Base-by-base conservation (phyloP, 2,329 filamentous ascomycete genomes). In the Botrytis elliptica region DNA sequence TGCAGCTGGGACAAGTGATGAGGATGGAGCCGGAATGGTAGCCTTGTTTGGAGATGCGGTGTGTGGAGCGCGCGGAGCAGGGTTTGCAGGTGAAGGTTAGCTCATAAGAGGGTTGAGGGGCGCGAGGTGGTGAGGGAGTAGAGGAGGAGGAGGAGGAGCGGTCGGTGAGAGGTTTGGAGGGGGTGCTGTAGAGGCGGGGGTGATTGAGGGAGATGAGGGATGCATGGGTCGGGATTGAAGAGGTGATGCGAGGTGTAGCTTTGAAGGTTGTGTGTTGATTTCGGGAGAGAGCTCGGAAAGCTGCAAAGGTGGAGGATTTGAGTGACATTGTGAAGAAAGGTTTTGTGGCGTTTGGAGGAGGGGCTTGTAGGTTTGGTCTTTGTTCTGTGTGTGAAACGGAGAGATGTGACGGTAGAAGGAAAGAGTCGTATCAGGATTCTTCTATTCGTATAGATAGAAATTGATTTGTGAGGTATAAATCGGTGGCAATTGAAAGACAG, bases 51-150 rank as follows among this genome's bases (percentile, higher is more conserved):
- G 93, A 94, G 79, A 99, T 86, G 69, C 88, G 88, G 84, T 99
- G 97, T 20, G 90, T 88, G n/a, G 93, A 97, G 74, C 95, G 91
- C 52, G 88, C 85, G 64, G 87, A 85, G 84, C 96, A 99, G 46
- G 93, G 93, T 74, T 92, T 91, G 87, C 96, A 99, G 77, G 96
- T 99, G 82, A 99, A 98, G 68, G 91, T 93, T 77, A 99, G 87
- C 78, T 94, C 88, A 84, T 98, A 99, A 73, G 93, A 89, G 1
- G 93, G 93, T 71, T 79, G 76, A 8, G 73, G 69, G 2, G 74
- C 68, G 4, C 70, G 72, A 18, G 71, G 71, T 2, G 59, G n/a
- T 29, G 63, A 6, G 40, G 64, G 38, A 1, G 71, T 7, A 16
- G 38, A 62, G 42, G n/a, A n/a, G 25, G 20, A 18, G 42, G 20